These are phyloP conservation scores for Mortierella sp. DNA, from an alignment of 371 early-diverging fungal species.

Conservation along the genomic window DNA sequence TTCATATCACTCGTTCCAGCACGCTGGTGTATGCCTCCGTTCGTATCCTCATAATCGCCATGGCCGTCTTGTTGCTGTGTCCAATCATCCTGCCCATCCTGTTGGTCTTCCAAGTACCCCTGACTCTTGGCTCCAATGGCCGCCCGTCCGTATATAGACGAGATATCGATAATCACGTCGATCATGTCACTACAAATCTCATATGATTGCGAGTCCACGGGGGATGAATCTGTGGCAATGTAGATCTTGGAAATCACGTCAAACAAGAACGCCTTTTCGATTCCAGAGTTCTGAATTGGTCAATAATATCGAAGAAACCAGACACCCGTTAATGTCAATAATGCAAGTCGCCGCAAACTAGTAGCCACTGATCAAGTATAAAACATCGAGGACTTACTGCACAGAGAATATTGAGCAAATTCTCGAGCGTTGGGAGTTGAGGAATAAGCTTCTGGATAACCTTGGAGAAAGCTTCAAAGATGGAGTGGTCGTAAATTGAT, in stretches of 20 bases:
- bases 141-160: conserved; percentile 81
- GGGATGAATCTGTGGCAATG: conserved; percentile 94
- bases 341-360: not conserved
- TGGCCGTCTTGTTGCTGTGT: conserved; percentile 34
- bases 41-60: conserved; percentile 29
- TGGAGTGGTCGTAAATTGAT: conserved; percentile 94
- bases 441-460: conserved; percentile 94
- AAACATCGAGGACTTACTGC: conserved; percentile 67
- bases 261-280: conserved; percentile 96
- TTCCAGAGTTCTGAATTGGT: conserved; percentile 83
- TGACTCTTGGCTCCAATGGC: conserved; percentile 51
- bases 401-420: conserved; percentile 92
- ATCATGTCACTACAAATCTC: conserved; percentile 96
- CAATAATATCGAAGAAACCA: not conserved
- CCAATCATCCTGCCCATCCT: conserved; percentile 45
- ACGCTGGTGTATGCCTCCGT: conserved; percentile 10
- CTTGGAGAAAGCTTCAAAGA: conserved; percentile 95
- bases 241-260: conserved; percentile 92
- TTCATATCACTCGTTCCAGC: not conserved
- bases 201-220: conserved; percentile 93
- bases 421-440: conserved; percentile 90
- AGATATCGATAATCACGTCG: conserved; percentile 91
- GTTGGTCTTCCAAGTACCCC: conserved; percentile 43
- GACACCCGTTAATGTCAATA: not conserved
- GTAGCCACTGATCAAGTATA: not conserved